A percentile compares a stretch with the other conserved stretches of the same genome.
Conservation (phyloP, 768 basidiomycete species). For the Cystofilobasidium macerans region DNA sequence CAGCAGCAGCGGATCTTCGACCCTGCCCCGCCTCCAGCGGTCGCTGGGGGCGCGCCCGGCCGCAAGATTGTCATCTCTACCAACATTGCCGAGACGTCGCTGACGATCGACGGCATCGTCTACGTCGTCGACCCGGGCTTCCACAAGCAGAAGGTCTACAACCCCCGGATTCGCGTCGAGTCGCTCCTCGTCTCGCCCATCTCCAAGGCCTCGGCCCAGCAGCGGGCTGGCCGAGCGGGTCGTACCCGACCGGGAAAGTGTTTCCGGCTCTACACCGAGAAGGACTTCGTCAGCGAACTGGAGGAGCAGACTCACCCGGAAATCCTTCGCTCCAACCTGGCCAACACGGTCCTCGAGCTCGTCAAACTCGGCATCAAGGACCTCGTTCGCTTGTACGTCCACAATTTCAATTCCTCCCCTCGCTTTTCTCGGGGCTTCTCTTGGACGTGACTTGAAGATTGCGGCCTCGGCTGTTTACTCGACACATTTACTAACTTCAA, state of each 20-base stretch:
- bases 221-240: constrained; percentile 90
- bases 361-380: constrained; percentile 92
- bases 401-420: constrained; percentile 57
- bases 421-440: constrained; percentile 74
- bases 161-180: constrained; percentile 92
- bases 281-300: constrained; percentile 88
- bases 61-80: constrained; percentile 92
- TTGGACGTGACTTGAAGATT: no score
- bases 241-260: constrained; percentile 94
- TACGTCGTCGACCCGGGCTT: constrained; percentile 97
- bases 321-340: constrained; percentile 83
- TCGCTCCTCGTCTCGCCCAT: constrained; percentile 86
- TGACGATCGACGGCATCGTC: constrained; percentile 98
- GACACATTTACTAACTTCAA: no score
- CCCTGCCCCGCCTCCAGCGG: constrained; percentile 56
- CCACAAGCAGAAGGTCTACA: constrained; percentile 97
- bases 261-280: constrained; percentile 91
- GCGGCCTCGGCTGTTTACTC: no score
- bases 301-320: constrained; percentile 98
- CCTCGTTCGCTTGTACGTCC: constrained; percentile 66
- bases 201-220: constrained; percentile 91
- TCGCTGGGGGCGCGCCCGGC: constrained; percentile 62
- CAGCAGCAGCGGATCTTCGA: constrained; percentile 98
- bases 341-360: constrained; percentile 83
- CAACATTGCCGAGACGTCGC: constrained; percentile 92